A percentile compares a stretch with the other conserved stretches of the same genome.
These are phyloP conservation scores for Rauvolfia tetraphylla DNA, from an alignment of 257 asterid genomes.

Conservation along the genomic window DNA sequence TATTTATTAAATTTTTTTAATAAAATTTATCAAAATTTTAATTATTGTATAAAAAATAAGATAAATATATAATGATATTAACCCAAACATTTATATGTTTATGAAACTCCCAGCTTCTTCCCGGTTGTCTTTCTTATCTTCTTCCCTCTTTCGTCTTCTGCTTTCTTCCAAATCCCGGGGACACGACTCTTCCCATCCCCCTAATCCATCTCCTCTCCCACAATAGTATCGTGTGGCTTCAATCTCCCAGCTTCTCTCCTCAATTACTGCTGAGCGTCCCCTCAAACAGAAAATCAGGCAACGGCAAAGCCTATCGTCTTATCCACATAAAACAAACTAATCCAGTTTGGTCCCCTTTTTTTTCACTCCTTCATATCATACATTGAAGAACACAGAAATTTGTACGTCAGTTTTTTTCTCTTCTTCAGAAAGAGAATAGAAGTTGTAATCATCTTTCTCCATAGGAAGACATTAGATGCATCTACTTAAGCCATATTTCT, in stretches of 20 bases:
- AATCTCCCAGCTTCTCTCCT: not conserved
- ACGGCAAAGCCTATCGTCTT: too few relatives aligned
- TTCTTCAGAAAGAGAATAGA: too few relatives aligned
- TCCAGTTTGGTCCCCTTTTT: too few relatives aligned
- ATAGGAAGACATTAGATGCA: not conserved
- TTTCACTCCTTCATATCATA: too few relatives aligned
- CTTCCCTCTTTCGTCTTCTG: not conserved
- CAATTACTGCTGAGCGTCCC: not conserved
- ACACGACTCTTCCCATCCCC: not conserved
- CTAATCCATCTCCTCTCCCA: not conserved
- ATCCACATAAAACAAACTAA: not conserved
- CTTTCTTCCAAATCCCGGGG: not conserved
- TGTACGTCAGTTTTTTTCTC: not conserved
- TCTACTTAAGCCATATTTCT: too few relatives aligned
- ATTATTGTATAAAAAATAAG: too few relatives aligned
- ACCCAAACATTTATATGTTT: not conserved
- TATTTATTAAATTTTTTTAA: too few relatives aligned
- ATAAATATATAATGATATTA: too few relatives aligned
- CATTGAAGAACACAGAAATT: too few relatives aligned
- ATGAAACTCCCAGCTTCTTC: not conserved
- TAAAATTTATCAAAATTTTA: too few relatives aligned
- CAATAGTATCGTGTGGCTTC: too few relatives aligned
- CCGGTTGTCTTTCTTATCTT: not conserved
- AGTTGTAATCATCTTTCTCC: not conserved
- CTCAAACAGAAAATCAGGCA: too few relatives aligned